Percentiles rank a stretch among this genome's conserved stretches.
phyloP scores from a whole-genome alignment of 2,329 filamentous ascomycete genomes.

The Aspergillus sp. region DNA sequence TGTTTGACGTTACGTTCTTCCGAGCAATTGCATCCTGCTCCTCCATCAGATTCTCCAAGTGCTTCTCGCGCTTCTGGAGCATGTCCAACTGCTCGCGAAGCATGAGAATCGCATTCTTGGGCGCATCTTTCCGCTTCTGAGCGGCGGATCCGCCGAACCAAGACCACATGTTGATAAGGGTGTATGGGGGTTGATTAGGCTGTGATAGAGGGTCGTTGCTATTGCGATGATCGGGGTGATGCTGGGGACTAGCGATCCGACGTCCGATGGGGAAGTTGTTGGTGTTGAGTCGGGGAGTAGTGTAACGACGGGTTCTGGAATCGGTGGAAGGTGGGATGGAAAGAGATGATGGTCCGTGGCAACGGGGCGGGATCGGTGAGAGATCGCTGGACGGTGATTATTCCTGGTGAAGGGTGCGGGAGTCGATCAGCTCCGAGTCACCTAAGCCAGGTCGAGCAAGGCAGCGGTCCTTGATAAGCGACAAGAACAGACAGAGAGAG shows the following conservation, averaged over 20 bases:
- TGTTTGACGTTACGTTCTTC: conserved; percentile 87
- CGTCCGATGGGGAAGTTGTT: neutral
- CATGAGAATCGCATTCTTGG: conserved; percentile 93
- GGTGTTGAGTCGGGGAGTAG: neutral
- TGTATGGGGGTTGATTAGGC: neutral
- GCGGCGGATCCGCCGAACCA: conserved; percentile 87
- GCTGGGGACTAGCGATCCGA: neutral
- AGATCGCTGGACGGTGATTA: neutral
- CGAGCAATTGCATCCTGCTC: conserved; percentile 86
- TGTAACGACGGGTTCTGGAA: neutral
- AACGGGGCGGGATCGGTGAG: neutral
- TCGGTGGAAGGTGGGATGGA: neutral
- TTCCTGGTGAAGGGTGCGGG: neutral
- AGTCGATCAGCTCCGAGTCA: neutral
- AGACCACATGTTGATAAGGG: conserved; percentile 63
- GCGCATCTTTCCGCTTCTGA: conserved; percentile 86
- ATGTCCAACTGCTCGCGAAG: conserved; percentile 90
- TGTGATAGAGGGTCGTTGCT: neutral
- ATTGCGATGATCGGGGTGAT: neutral
- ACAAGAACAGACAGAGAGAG: neutral
- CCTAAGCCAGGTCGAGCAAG: neutral
- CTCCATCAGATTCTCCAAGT: conserved; percentile 87
- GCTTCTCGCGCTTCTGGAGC: conserved; percentile 93
- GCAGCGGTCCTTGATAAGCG: neutral
- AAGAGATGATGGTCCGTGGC: neutral